Evolutionary conservation across 2,329 filamentous ascomycete species (phyloP), one percentile per base, ranked within the genome.

Genomic region (Fusarium tricinctum): DNA sequence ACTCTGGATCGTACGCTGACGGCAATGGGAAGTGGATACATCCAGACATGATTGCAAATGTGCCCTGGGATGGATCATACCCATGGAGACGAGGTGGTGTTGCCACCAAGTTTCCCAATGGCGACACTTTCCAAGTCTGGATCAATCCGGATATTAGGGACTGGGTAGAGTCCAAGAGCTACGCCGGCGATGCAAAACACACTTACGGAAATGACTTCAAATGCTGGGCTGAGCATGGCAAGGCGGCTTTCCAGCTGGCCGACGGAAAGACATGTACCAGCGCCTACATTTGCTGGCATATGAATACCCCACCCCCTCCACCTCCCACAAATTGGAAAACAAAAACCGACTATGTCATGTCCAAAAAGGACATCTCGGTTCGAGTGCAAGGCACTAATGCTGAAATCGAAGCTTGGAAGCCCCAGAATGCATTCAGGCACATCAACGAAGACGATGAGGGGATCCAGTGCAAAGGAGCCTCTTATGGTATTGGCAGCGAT

Each of bases 141-240:
- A 45, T 45, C 26, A 30, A 45, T 15, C 43, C 15, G 23, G 23
- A 26, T n/a, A 30, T 45, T 9, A 30, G n/a, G 28, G 43, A 30
- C 26, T 45, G 43, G 17, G 9, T 17, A 13, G 43, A 45, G 26
- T 19, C 43, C 26, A 45, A 30, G 17, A 45, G 43, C 22, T 45
- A 30, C 2, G 26, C 43, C 22, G 43, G 23, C 9, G 23, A 45
- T 30, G 43, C 43, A 45, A 45, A 45, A 10, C 43, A 45, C 17
- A 45, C 23, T 6, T 45, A 26, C 23, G 43, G 43, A 1, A 45
- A 45, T 9, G 43, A 45, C 3, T 14, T 45, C 17, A 45, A 45
- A 9, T 45, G 43, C 23, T 45, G 26, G 43, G 43, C 43, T 3
- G 43, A 45, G 43, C 43, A 45, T 30, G 43, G 23, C 43, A 45